Conservation (phyloP, 495 filamentous ascomycete genomes). For the Tuber melanosporum region DNA sequence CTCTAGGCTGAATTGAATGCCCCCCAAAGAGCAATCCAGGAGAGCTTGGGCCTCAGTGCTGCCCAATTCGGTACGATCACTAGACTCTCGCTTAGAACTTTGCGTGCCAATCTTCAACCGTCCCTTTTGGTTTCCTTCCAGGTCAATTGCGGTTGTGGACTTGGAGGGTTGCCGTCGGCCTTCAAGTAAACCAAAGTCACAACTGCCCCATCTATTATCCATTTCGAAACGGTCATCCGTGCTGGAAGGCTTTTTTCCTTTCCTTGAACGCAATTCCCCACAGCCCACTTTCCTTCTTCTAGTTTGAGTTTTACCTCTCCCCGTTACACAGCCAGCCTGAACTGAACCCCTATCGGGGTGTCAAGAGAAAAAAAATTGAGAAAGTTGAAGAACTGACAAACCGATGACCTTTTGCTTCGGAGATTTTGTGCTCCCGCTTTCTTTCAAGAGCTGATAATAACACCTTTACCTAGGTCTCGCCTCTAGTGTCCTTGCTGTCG, state of each 20-base stretch:
- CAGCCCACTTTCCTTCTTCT: no score
- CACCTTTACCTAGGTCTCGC: conserved; percentile 48
- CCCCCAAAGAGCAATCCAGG: conserved; percentile 76
- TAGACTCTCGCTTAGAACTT: not conserved
- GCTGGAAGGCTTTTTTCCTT: no score
- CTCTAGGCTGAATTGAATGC: conserved; percentile 86
- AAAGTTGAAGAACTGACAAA: no score
- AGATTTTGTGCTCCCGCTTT: not conserved
- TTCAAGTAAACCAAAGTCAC: conserved; percentile 37
- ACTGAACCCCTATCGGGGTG: no score
- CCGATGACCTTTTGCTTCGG: conserved; percentile 53
- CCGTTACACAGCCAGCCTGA: no score
- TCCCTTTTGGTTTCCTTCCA: not conserved
- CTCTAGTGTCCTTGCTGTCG: conserved; percentile 84
- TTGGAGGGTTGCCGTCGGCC: conserved; percentile 33
- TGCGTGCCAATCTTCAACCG: not conserved
- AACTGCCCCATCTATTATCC: conserved; percentile 12
- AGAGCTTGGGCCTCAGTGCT: conserved; percentile 48
- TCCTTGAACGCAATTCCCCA: no score
- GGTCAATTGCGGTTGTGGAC: not conserved
- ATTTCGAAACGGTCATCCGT: no score
- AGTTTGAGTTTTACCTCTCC: no score
- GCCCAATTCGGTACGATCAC: conserved; percentile 52
- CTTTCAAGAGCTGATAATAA: conserved; percentile 10
- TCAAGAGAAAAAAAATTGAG: no score